Percentiles rank a stretch among this genome's conserved stretches.
Conservation (phyloP, 305 asterid genomes). For the Fraxinus platypoda region DNA sequence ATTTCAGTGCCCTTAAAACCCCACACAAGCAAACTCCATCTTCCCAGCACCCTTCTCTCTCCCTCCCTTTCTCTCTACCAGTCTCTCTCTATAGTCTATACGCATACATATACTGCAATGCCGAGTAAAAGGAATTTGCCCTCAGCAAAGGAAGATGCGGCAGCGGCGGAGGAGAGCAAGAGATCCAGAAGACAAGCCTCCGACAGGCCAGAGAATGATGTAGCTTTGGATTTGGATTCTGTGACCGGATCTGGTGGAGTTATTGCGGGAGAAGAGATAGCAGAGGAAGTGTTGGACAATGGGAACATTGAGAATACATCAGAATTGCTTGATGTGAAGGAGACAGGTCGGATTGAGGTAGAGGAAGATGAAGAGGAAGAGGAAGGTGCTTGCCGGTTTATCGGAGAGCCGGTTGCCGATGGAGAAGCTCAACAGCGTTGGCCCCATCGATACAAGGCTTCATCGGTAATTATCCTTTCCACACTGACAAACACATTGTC, state of each 20-base stretch:
- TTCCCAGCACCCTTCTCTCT: not conserved
- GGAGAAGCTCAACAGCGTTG: constrained; percentile 49
- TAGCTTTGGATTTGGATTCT: not conserved
- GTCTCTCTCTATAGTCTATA: not conserved
- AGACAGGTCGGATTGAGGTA: not conserved
- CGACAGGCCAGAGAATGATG: not conserved
- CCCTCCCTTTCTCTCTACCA: not conserved
- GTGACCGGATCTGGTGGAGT: constrained; percentile 6
- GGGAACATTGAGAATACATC: not conserved
- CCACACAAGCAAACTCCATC: not conserved
- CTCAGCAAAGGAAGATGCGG: constrained; percentile 10
- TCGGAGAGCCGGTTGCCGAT: constrained; percentile 35
- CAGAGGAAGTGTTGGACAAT: constrained; percentile 1
- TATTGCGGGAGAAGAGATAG: not conserved
- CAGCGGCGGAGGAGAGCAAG: constrained; percentile 1
- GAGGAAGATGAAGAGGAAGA: constrained; percentile 21
- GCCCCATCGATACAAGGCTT: constrained; percentile 48
- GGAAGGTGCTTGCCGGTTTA: not conserved
- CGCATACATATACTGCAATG: constrained; percentile 15
- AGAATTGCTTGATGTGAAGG: not conserved
- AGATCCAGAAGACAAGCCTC: not conserved
- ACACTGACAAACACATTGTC: not conserved
- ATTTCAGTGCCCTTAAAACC: constrained; percentile 11
- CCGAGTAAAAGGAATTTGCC: constrained; percentile 26
- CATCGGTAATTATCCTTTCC: not conserved